Percentiles rank a stretch among this genome's conserved stretches.
Evolutionary conservation across 2,329 filamentous ascomycete species (phyloP).

Genomic region (Pestalotiopsis sp.): DNA sequence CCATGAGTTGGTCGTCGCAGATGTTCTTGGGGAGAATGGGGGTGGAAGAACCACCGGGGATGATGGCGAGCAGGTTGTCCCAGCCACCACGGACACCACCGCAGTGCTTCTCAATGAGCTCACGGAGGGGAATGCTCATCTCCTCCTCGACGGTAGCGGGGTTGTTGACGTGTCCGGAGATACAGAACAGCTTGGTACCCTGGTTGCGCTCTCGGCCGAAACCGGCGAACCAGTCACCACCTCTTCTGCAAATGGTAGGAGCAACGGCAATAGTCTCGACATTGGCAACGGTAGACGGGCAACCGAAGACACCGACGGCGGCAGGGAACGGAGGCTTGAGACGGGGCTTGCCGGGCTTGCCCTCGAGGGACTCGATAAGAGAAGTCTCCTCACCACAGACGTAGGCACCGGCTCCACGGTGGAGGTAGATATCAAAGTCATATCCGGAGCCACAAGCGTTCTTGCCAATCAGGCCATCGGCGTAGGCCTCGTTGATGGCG

Average conservation of each 20-base stretch:
- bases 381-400: conserved; percentile 98
- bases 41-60: conserved; percentile 95
- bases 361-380: conserved; percentile 95
- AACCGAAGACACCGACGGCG: conserved; percentile 95
- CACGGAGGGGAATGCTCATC: conserved; percentile 95
- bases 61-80: conserved; percentile 95
- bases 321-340: conserved; percentile 99
- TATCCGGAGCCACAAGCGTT: conserved; percentile 97
- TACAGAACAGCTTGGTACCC: conserved; percentile 97
- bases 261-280: conserved; percentile 96
- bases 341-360: conserved; percentile 97
- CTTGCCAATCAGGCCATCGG: conserved; percentile 93
- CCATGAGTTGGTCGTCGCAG: conserved; percentile 97
- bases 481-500: conserved; percentile 97
- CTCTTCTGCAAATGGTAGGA: conserved; percentile 92
- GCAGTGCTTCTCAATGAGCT: conserved; percentile 98
- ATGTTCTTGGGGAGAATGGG: conserved; percentile 88
- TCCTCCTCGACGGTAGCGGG: conserved; percentile 98
- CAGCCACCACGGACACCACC: conserved; percentile 95
- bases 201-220: conserved; percentile 97
- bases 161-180: conserved; percentile 98
- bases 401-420: conserved; percentile 96
- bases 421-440: conserved; percentile 96
- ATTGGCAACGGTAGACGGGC: conserved; percentile 96
- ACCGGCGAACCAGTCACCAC: conserved; percentile 87